Conservation (phyloP, 139 green algal species). For the Spirogloea muscicola region DNA sequence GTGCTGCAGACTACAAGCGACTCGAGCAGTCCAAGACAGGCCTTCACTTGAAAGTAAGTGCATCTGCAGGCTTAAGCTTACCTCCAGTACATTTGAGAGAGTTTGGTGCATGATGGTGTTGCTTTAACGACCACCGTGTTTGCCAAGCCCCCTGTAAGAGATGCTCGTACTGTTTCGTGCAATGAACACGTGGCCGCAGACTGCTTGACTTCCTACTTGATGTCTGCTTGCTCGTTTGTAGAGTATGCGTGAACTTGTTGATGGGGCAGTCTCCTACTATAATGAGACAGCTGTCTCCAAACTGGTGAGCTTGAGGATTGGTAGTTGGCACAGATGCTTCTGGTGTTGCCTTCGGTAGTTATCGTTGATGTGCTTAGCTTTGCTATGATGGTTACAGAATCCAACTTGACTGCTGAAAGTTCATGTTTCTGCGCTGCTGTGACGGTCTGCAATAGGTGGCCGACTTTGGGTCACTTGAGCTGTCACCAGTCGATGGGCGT, state of each 20-base stretch:
- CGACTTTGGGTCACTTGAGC: conserved; percentile 51
- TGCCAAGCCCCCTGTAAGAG: background rate
- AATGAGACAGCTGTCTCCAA: conserved; percentile 30
- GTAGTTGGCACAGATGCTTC: background rate
- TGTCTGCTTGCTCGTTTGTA: background rate
- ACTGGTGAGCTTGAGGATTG: conserved; percentile 16
- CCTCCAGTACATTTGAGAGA: background rate
- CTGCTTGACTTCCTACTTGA: background rate
- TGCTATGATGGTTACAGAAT: background rate
- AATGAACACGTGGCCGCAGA: background rate
- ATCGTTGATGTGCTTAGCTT: background rate
- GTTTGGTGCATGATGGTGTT: background rate
- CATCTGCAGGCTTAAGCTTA: background rate
- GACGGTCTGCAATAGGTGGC: conserved; percentile 19
- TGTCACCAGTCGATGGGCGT: conserved; percentile 50
- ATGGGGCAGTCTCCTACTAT: conserved; percentile 9
- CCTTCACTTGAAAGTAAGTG: conserved; percentile 37
- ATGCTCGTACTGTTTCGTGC: background rate
- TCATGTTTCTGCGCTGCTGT: background rate
- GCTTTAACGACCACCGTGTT: no score
- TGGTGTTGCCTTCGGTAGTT: background rate
- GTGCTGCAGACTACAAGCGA: conserved; percentile 1
- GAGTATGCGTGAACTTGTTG: conserved; percentile 11
- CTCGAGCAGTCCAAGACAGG: conserved; percentile 47
- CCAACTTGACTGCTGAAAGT: background rate